These are phyloP conservation scores for Pichia cactophila DNA, from an alignment of 1,139 yeast species.

Conservation along the genomic window DNA sequence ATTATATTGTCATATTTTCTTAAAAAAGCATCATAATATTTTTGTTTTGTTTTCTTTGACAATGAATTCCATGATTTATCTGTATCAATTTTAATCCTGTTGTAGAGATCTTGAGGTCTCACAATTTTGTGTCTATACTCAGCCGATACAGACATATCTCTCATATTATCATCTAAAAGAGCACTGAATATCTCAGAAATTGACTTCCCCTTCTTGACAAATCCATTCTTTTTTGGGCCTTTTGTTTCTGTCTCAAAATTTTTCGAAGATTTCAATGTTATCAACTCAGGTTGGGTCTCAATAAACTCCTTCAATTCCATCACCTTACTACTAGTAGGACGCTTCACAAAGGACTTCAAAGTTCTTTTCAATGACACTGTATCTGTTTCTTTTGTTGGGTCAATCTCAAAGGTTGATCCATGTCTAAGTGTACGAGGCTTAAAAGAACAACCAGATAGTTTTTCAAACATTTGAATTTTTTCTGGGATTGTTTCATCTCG, in stretches of 20 bases:
- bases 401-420: background rate
- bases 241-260: background rate
- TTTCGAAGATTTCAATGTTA: constrained; percentile 4
- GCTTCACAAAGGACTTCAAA: constrained; percentile 11
- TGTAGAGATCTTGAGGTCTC: constrained; percentile 24
- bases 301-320: constrained; percentile 14
- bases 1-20: constrained; percentile 21
- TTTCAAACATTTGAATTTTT: constrained; percentile 24
- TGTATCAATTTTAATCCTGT: constrained; percentile 17
- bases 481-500: constrained; percentile 18
- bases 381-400: background rate
- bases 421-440: constrained; percentile 5
- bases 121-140: constrained; percentile 23
- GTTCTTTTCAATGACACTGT: constrained; percentile 2
- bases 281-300: constrained; percentile 12
- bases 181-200: constrained; percentile 22
- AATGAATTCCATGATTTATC: constrained; percentile 21
- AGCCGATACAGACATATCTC: constrained; percentile 22
- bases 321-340: constrained; percentile 9
- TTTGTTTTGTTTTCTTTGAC: constrained; percentile 17
- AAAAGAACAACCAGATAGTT: constrained; percentile 20
- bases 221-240: background rate
- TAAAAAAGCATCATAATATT: constrained; percentile 25
- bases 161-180: constrained; percentile 21
- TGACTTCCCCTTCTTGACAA: constrained; percentile 8